Conservation (phyloP, 2,329 filamentous ascomycete species). For the Colletotrichum scovillei region DNA sequence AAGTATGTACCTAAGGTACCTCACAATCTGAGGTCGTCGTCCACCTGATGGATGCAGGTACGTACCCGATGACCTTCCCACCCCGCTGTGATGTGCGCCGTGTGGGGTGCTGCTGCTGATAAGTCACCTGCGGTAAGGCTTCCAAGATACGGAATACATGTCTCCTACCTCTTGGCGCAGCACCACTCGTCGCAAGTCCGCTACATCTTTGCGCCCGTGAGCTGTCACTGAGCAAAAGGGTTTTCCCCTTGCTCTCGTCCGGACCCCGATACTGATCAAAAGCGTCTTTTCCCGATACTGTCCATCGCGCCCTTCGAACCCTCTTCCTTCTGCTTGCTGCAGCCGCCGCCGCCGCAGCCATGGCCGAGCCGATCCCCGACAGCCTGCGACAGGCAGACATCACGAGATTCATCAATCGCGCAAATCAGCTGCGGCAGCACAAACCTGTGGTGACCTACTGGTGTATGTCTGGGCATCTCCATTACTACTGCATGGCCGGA, state of each 20-base stretch:
- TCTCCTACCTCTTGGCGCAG: constrained; percentile 16
- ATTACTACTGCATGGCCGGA: background rate
- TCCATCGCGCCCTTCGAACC: background rate
- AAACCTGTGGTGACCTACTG: constrained; percentile 95
- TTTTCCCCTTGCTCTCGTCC: background rate
- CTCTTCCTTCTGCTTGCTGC: background rate
- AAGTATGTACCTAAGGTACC: background rate
- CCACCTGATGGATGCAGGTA: background rate
- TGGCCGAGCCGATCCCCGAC: constrained; percentile 79
- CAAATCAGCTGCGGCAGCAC: constrained; percentile 82
- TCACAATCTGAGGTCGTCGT: too few species aligned
- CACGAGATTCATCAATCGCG: constrained; percentile 84
- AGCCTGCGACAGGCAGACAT: constrained; percentile 85
- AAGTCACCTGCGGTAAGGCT: background rate
- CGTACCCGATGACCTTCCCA: background rate
- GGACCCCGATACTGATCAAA: background rate
- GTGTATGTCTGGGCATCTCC: constrained; percentile 70
- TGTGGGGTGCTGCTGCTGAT: constrained; percentile 8
- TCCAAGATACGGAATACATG: constrained; percentile 23
- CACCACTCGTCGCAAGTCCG: constrained; percentile 25
- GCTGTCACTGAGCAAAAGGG: background rate
- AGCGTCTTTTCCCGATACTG: background rate
- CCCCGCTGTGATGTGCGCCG: constrained; percentile 22
- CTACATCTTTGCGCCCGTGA: constrained; percentile 25
- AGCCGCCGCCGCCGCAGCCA: constrained; percentile 48